Evolutionary conservation across 2,329 filamentous ascomycete genomes (phyloP).

Genomic region (Alternaria conjuncta): DNA sequence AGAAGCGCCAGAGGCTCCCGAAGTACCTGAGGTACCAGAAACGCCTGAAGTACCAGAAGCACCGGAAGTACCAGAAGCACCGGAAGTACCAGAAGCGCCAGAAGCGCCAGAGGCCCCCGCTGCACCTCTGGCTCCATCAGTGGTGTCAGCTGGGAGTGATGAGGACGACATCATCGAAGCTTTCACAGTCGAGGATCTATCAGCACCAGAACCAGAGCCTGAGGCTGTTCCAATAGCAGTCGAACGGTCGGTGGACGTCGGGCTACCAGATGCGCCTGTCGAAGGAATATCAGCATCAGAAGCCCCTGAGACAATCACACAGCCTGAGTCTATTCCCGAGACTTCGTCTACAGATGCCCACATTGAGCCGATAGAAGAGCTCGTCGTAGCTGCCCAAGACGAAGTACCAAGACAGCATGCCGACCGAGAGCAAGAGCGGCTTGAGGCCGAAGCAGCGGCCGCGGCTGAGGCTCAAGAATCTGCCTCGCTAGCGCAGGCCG

Average conservation of each 20-base stretch:
- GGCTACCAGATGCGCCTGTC: slow-evolving; percentile 11
- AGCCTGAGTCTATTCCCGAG: neutral
- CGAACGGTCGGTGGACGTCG: slow-evolving; percentile 1
- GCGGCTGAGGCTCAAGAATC: neutral
- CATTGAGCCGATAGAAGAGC: neutral
- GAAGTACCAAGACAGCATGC: neutral
- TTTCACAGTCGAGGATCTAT: neutral
- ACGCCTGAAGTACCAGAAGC: neutral
- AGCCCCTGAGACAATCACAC: neutral
- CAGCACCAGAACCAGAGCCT: neutral
- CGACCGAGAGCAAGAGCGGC: neutral
- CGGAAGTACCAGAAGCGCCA: neutral
- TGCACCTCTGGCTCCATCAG: slow-evolving; percentile 3
- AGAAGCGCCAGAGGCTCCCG: neutral
- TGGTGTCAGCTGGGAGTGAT: neutral
- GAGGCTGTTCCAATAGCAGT: neutral
- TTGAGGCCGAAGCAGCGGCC: slow-evolving; percentile 2
- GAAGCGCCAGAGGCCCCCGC: neutral
- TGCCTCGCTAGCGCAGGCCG: neutral
- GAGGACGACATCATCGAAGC: neutral
- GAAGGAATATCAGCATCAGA: neutral
- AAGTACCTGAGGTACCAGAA: neutral
- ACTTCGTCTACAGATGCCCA: neutral
- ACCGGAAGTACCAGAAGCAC: neutral
- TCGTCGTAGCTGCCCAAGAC: neutral